Evolutionary conservation across 352 stramenopile genomes (phyloP), one percentile per base, ranked within the genome.

Genomic region (Phytophthora foliorum): DNA sequence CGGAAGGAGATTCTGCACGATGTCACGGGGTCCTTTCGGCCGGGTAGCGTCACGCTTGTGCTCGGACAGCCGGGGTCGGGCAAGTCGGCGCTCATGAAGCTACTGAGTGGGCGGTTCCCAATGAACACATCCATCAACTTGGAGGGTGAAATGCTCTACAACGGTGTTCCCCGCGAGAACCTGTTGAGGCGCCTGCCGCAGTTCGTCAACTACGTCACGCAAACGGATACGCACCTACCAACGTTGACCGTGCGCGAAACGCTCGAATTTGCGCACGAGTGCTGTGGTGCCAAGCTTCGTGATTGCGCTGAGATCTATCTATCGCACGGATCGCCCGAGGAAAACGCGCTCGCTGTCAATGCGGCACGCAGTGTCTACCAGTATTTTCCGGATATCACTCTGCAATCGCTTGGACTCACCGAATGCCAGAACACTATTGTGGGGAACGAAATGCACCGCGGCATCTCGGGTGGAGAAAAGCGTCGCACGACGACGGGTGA

Each of bases 1-100:
- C 60, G 60, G 4, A 62, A 67, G 51, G 27, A 67, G n/a, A n/a
- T n/a, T n/a, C n/a, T n/a, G n/a, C n/a, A n/a, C n/a, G 50, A 62
- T n/a, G 36, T 67, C 51, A 55, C 60, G 29, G 60, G 60, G 10
- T 67, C 39, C 27, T n/a, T n/a, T n/a, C n/a, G n/a, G n/a, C n/a
- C n/a, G n/a, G 59, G 41, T 21, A 67, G 21, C 6, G 22, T 62
- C 29, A 67, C 51, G 14, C 51, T 67, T 5, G 39, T 62, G 11
- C 51, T 67, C 13, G 60, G 60, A 3, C 60, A 67, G 39, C 54
- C 59, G 1, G 50, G 50, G 4, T 31, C 60, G 17, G 51, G 60
- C 22, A 67, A 67, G 16, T 67, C 60, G 3, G 50, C 60, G 0
- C 51, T 62, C 29, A 67, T 67, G 50, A 67, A 67, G 50, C 59